Percentiles rank a stretch among this genome's conserved stretches.
Conservation (phyloP, 148 eudicot species). For the Rhododendron molle region DNA sequence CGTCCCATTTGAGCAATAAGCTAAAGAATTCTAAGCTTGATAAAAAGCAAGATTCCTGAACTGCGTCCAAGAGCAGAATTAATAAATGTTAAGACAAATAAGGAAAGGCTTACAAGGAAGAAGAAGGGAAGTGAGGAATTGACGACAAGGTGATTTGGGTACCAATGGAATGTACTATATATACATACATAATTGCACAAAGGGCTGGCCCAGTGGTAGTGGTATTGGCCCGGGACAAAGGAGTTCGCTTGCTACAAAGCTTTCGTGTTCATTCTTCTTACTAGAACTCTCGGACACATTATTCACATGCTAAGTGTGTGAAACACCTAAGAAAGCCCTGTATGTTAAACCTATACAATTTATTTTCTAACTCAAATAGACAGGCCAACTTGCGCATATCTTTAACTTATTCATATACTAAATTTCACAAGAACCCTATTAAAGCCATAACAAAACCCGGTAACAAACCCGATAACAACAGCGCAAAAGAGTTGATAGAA, state of each 20-base stretch:
- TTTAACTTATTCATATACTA: too few relatives aligned
- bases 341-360: too few relatives aligned
- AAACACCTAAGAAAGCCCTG: too few relatives aligned
- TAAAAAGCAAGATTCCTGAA: conserved; percentile 5
- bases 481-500: not conserved
- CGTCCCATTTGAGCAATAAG: conserved; percentile 3
- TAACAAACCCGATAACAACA: not conserved
- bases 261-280: not conserved
- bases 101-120: conserved; percentile 40
- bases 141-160: conserved; percentile 47
- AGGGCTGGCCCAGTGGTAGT: not conserved
- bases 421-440: not conserved
- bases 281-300: too few relatives aligned
- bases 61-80: not conserved
- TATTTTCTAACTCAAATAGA: not conserved
- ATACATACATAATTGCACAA: not conserved
- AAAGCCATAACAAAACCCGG: not conserved
- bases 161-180: conserved; percentile 19
- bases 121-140: conserved; percentile 27
- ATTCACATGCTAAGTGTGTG: not conserved
- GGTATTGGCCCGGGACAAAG: not conserved
- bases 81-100: not conserved
- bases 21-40: not conserved
- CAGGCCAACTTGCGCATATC: not conserved
- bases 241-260: not conserved